Base-by-base conservation (phyloP, 2,329 filamentous ascomycete species). In the Aspergillus viridinutans region DNA sequence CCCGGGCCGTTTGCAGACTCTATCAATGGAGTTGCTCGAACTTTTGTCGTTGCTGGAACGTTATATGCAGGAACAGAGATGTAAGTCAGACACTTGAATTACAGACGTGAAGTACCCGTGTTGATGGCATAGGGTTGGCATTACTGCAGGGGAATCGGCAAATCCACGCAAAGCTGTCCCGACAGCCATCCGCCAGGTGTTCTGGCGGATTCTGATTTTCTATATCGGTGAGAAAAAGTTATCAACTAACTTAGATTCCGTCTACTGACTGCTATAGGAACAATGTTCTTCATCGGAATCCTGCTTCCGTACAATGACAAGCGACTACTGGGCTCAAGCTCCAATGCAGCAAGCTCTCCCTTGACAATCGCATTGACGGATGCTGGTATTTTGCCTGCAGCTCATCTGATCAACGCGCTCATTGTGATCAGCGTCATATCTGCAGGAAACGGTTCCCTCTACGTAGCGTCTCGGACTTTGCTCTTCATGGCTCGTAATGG, bases 331-430 rank as follows among this genome's bases (percentile, higher is more conserved):
- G 84, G 83, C 28, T 84, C 83, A 3, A 72, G 71, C 3, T 85
- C 83, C 55, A 83, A 86, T 56, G 86, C 87, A 0, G 78, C 90
- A 26, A 83, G 87, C 72, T 89, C 85, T 21, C 87, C 88, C 0
- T 88, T 90, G 81, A 90, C 87, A 0, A 83, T 90, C 58, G 87
- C 88, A 1, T 83, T 92, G 49, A 83, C 88, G 60, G 90, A 84
- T 58, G 89, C 89, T 1, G 89, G 89, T 1, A 92, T 87, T 83
- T 73, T 87, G 54, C 84, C 83, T 26, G 89, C 87, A 54, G 87
- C 89, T 1, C 85, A 92, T 67, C 81, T 92, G 1, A 88, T 92
- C 76, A 92, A 92, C 62, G 87, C 85, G 42, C 87, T 90, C 66
- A 90, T 90, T 65, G 81, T 92, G 52, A 77, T 90, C 8, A 90